Evolutionary conservation across 495 filamentous ascomycete genomes (phyloP), one percentile per base, ranked within the genome.

Genomic region (Tuber borchii): DNA sequence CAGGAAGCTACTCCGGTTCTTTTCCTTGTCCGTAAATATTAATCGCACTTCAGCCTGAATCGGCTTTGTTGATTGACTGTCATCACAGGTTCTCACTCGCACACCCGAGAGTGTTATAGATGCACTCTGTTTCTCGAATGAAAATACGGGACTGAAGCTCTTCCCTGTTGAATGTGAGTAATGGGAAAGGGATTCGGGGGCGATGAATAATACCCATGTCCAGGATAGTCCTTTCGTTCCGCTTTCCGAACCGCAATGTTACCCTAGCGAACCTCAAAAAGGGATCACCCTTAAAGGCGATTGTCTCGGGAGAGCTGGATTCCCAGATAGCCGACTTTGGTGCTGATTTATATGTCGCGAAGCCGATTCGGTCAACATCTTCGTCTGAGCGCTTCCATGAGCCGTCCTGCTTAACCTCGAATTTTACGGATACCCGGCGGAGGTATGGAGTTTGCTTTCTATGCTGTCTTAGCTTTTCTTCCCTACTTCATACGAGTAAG

Each of bases 251-350:
- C 1, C 81, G 73, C 71, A 82, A 65, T 2, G 81, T 82, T 51
- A 82, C 76, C 34, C 81, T 44, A 14, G 80, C 81, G 26, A 82
- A 82, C 8, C 81, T 74, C 0, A 82, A 73, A 61, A 82, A 82
- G 3, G 81, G 77, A 69, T 82, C 81, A 65, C 82, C 80, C 73
- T 74, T 74, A 70, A 82, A 82, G 1, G 39, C 26, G 12, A 82
- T 76, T 9, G 78, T 77, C 44, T 77, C 73, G 16, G 81, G 77
- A 20, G 80, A 77, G 40, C 70, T 74, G 20, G 81, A 72, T 5
- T 44, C 77, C 51, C 77, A 51, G 2, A 82, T 74, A 40, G 74
- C 39, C 10, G 72, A 75, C 22, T 82, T 82, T 1, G 73, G 61
- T 31, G 77, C 81, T 37, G 72, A 73, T 61, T 74, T 77, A 40